Percentiles rank a stretch among this genome's conserved stretches.
Conservation (phyloP, 768 basidiomycete species). For the Clitopilus passeckerianus region DNA sequence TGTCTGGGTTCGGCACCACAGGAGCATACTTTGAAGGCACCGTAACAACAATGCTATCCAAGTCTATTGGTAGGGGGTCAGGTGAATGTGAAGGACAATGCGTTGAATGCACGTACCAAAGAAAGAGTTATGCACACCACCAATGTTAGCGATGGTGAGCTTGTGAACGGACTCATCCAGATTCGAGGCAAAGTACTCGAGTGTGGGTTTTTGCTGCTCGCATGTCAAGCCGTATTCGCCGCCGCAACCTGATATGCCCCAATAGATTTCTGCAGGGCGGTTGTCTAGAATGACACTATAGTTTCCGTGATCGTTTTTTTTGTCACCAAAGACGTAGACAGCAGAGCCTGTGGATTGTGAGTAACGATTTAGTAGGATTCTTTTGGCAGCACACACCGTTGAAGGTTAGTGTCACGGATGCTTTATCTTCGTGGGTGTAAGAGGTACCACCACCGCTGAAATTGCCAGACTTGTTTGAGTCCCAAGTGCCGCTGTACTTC, state of each 20-base stretch:
- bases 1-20: slow-evolving; percentile 18
- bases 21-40: slow-evolving; percentile 37
- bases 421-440: slow-evolving; percentile 35
- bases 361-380: background rate
- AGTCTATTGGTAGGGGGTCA: slow-evolving; percentile 19
- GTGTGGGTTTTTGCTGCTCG: slow-evolving; percentile 38
- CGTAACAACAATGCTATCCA: slow-evolving; percentile 39
- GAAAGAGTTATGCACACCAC: slow-evolving; percentile 37
- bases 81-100: background rate
- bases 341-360: slow-evolving; percentile 28
- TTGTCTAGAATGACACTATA: slow-evolving; percentile 37
- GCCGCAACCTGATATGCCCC: slow-evolving; percentile 42
- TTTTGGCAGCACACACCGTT: slow-evolving; percentile 21
- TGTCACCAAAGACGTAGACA: slow-evolving; percentile 42
- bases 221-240: slow-evolving; percentile 39
- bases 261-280: slow-evolving; percentile 23
- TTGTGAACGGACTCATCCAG: slow-evolving; percentile 31
- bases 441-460: slow-evolving; percentile 42
- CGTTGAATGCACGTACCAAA: slow-evolving; percentile 27
- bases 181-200: slow-evolving; percentile 38
- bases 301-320: slow-evolving; percentile 43
- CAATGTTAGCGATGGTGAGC: slow-evolving; percentile 31
- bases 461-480: slow-evolving; percentile 33
- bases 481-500: slow-evolving; percentile 36
- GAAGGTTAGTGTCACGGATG: slow-evolving; percentile 34